Base-by-base conservation (phyloP, 208 protist species). In the Willaertia magna region DNA sequence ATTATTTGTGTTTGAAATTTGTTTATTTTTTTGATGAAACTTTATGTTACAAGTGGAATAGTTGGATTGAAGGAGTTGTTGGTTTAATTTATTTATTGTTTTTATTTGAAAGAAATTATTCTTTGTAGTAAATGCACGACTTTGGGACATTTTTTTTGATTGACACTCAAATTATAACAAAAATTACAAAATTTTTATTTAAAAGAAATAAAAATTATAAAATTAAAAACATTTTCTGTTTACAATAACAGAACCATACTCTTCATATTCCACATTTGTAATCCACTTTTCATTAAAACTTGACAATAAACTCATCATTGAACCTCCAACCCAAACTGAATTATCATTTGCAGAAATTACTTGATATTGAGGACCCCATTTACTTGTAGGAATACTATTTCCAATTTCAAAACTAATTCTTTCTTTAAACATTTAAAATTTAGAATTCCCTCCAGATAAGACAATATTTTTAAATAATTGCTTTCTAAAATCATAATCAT, bases 201-300 rank as follows among this genome's bases (percentile, higher is more conserved):
- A n/a, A n/a, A n/a, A n/a, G n/a, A n/a, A n/a, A n/a, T n/a, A n/a
- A n/a, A n/a, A n/a, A n/a, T n/a, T n/a, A n/a, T n/a, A n/a, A n/a
- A n/a, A 16, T 92, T 93, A 96, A 86, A 96, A 98, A 91, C 98
- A 99, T 90, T 99, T 99, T 89, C 94, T 94, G 93, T 99, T 96
- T 34, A 99, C 95, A 85, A 99, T 98, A 48, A 90, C 90, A 16
- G 97, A 93, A 40, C 98, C 98, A 74, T 90, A 89, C 90, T 99
- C 98, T 79, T 99, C 96, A 89, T 99, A 99, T 89, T 99, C 98
- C 85, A 96, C 92, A 91, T 98, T 98, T 85, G 96, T 95, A 87
- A 99, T 97, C 96, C 97, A 99, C 94, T 98, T 97, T 85, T 97
- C 91, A 84, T 97, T 92, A 91, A 99, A 99, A 40, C 96, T 97